Evolutionary conservation across 352 stramenopile species (phyloP), one percentile per base, ranked within the genome.

Genomic region (Thraustotheca clavata): DNA sequence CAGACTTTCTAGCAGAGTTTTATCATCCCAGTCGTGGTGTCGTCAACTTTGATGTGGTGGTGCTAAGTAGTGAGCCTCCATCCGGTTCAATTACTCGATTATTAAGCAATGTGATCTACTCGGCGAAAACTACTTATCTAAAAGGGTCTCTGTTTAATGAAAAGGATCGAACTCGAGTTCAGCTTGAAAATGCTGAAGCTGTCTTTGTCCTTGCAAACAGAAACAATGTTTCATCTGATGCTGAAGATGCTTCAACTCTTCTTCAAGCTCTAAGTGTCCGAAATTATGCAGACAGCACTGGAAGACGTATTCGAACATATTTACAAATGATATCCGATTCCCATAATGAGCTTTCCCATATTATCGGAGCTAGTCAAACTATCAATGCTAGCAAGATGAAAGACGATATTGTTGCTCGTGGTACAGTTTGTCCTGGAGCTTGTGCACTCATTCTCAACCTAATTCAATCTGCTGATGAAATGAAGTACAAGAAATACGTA

Each of bases 1-100:
- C 79, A 22, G 76, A 85, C 27, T 89, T 89, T 49, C 69, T 89
- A 22, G 70, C 83, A 57, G 80, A 89, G 43, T 89, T 89, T 49
- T 89, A 88, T 46, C 80, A 89, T 54, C 57, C 63, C 8, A 87
- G 72, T 34, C 74, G 80, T 34, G 80, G 78, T 0, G 73, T 71
- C 6, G 86, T 89, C 18, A 57, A 76, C 31, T 69, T 89, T 46
- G 75, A 86, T 41, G 78, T 89, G 12, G 78, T 89, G 0, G 86
- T 89, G 22, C 61, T 89, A 38, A 76, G 75, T 27, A 71, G 81
- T 36, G 52, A 75, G 0, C 52, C 71, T 8, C 80, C 80, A n/a
- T 72, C 74, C 5, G 36, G 46, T 16, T 66, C 69, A 6, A 67
- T 88, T 6, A 39, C 72, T 4, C 71, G 69, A 4, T 41, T 85